These are phyloP conservation scores for Cyclotella choctawhatcheeana DNA, from an alignment of 108 stramenopile genomes.

Conservation along the genomic window DNA sequence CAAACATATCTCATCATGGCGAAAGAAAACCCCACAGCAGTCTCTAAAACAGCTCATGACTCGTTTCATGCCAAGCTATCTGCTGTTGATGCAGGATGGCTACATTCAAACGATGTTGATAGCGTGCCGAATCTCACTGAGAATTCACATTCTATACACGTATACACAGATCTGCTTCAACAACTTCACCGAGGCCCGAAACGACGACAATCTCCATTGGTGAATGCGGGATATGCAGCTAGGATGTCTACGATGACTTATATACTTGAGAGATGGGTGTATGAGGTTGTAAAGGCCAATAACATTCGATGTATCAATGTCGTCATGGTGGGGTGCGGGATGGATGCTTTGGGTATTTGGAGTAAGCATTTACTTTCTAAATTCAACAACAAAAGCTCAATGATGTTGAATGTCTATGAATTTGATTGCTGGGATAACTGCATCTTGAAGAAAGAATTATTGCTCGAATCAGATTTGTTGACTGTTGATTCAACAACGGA, in stretches of 20 bases:
- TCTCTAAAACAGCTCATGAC: constrained; percentile 71
- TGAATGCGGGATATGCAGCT: constrained; percentile 83
- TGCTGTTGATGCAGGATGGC: constrained; percentile 58
- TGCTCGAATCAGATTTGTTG: constrained; percentile 32
- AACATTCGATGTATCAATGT: constrained; percentile 37
- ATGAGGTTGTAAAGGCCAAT: not conserved
- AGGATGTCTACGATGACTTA: constrained; percentile 64
- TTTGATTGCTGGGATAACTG: constrained; percentile 48
- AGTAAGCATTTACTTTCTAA: constrained; percentile 41
- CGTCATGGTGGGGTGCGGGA: constrained; percentile 75
- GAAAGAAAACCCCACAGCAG: constrained; percentile 29
- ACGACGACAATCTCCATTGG: constrained; percentile 71
- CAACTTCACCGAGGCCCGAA: constrained; percentile 12
- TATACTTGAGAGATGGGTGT: constrained; percentile 35
- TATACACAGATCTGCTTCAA: constrained; percentile 27
- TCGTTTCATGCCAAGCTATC: constrained; percentile 75
- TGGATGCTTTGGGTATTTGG: constrained; percentile 80
- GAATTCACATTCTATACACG: constrained; percentile 3
- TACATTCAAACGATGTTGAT: constrained; percentile 15
- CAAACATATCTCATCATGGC: not conserved
- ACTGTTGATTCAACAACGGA: not conserved
- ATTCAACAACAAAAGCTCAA: constrained; percentile 8
- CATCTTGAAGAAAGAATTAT: constrained; percentile 20
- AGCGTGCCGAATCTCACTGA: too few relatives aligned
- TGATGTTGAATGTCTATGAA: constrained; percentile 49